phyloP scores from a whole-genome alignment of 345 rosid species.

The Cardamine chenopodiifolia region DNA sequence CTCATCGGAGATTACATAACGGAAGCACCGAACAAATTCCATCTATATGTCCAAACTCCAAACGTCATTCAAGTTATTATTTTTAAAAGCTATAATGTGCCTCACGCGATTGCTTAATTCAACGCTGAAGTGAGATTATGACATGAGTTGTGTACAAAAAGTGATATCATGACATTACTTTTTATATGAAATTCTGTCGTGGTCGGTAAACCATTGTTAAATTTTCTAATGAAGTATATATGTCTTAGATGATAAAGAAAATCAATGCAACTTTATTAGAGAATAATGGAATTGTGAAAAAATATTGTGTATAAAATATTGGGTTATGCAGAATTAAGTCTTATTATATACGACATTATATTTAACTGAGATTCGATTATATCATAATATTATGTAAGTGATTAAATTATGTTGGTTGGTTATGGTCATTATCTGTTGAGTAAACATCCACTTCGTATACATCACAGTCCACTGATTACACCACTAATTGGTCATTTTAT shows the following conservation, averaged over 20 bases:
- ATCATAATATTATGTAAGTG: neutral
- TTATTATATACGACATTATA: neutral
- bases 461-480: slow-evolving; percentile 26
- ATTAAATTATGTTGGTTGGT: slow-evolving; percentile 21
- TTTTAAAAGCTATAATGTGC: neutral
- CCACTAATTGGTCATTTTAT: neutral
- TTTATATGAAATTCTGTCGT: neutral
- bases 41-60: neutral
- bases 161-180: neutral
- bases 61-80: neutral
- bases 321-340: slow-evolving; percentile 3
- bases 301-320: neutral
- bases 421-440: slow-evolving; percentile 12
- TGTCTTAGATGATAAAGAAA: neutral
- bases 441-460: slow-evolving; percentile 29
- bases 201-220: neutral
- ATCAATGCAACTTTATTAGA: neutral
- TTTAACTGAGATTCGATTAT: slow-evolving; percentile 16
- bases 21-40: neutral
- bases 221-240: neutral
- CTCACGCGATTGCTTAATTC: slow-evolving; percentile 6
- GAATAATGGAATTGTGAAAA: neutral
- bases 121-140: slow-evolving; percentile 26
- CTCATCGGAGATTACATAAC: slow-evolving; percentile 1
- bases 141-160: neutral